Conservation (phyloP, 2,329 filamentous ascomycete species). For the Neonectria neomacrospora region DNA sequence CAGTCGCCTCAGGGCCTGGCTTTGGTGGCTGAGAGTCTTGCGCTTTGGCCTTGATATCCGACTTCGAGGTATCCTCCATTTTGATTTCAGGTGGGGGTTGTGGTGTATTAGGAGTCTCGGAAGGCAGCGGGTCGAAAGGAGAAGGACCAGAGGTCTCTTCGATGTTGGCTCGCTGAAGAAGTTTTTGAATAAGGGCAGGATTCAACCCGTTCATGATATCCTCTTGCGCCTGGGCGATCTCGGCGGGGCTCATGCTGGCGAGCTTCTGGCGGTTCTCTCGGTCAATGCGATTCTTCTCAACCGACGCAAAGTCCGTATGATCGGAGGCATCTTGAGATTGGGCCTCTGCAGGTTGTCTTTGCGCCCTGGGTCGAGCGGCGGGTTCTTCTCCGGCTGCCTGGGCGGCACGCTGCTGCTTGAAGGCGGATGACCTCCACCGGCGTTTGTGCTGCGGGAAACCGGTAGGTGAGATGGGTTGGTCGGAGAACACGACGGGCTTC, state of each 20-base stretch:
- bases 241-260: conserved; percentile 79
- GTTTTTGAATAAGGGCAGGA: conserved; percentile 77
- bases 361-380: conserved; percentile 14
- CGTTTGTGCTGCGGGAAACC: conserved; percentile 94
- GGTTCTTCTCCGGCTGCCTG: conserved; percentile 29
- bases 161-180: conserved; percentile 81
- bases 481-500: conserved; percentile 70
- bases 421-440: conserved; percentile 77
- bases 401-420: conserved; percentile 70
- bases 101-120: conserved; percentile 27
- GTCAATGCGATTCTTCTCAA: conserved; percentile 80
- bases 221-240: conserved; percentile 82
- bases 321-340: conserved; percentile 10
- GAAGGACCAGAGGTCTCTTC: conserved; percentile 66
- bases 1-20: background rate
- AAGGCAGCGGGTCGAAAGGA: conserved; percentile 54
- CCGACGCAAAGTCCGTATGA: conserved; percentile 51
- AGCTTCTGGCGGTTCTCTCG: conserved; percentile 82
- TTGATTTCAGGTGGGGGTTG: conserved; percentile 47
- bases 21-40: conserved; percentile 11
- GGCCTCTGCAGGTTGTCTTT: conserved; percentile 4
- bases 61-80: conserved; percentile 48
- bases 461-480: conserved; percentile 57
- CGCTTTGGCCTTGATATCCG: conserved; percentile 5
- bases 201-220: conserved; percentile 85